phyloP scores from a whole-genome alignment of 75 land plant genomes.

The Pinus taeda region DNA sequence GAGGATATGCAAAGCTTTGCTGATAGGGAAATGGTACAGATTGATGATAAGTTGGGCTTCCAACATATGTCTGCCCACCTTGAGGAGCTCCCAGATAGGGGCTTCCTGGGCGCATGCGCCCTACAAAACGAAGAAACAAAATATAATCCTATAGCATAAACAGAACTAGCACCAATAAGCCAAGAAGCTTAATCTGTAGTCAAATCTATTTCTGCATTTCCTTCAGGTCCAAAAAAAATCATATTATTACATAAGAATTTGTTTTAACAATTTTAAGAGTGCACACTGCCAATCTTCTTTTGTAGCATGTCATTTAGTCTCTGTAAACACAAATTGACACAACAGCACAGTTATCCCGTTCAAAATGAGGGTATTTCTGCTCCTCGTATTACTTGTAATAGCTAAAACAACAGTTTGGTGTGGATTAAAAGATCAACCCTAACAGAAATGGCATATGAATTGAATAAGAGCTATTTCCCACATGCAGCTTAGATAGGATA shows the following conservation, averaged over 20 bases:
- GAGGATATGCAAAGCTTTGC: slow-evolving; percentile 50
- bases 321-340: background rate
- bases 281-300: slow-evolving; percentile 6
- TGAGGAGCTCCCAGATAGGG: slow-evolving; percentile 39
- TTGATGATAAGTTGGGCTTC: slow-evolving; percentile 51
- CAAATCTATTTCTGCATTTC: background rate
- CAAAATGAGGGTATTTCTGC: background rate
- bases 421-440: too few relatives aligned
- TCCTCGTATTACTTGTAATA: too few relatives aligned
- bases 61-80: slow-evolving; percentile 42
- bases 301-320: background rate
- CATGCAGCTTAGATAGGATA: too few relatives aligned
- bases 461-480: too few relatives aligned
- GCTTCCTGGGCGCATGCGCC: slow-evolving; percentile 38
- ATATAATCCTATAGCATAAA: background rate
- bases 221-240: background rate
- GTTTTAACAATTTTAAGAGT: background rate
- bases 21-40: slow-evolving; percentile 49
- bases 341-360: background rate
- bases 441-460: too few relatives aligned
- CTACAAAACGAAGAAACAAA: slow-evolving; percentile 16
- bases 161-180: background rate
- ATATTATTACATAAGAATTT: background rate
- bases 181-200: background rate
- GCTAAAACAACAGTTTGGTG: too few relatives aligned